phyloP scores from a whole-genome alignment of 805 yeast species.

The Barnettozyma sucrosica region DNA sequence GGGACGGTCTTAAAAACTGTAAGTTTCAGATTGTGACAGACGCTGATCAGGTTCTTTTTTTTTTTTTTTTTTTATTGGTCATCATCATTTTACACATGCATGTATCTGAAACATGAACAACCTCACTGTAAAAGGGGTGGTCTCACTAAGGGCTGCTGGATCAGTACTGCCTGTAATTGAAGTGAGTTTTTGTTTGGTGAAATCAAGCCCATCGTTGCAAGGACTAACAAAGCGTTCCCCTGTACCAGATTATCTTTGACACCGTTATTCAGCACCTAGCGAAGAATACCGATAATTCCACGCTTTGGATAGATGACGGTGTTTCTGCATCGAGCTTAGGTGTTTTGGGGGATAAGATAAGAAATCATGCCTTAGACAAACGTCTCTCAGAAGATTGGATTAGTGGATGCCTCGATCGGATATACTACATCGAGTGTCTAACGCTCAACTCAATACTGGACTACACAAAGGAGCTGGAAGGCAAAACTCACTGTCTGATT shows the following conservation, averaged over 20 bases:
- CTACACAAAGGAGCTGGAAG: neutral
- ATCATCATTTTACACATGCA: neutral
- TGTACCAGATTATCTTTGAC: slow-evolving; percentile 1
- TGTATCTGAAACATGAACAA: neutral
- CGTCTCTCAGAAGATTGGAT: neutral
- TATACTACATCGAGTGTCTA: slow-evolving; percentile 3
- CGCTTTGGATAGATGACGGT: slow-evolving; percentile 6
- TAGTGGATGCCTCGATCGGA: neutral
- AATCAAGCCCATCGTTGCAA: neutral
- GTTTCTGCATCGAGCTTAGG: neutral
- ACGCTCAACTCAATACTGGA: neutral
- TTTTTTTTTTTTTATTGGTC: too few species aligned
- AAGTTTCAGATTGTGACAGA: neutral
- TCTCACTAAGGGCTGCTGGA: neutral
- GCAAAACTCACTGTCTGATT: neutral
- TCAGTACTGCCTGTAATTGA: neutral
- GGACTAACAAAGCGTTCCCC: neutral
- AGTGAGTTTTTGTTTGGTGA: neutral
- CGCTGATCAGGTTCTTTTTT: neutral
- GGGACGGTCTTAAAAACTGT: neutral
- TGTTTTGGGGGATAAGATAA: neutral
- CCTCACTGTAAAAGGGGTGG: neutral
- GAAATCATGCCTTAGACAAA: neutral
- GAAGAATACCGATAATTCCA: neutral
- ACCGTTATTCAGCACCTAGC: neutral